Evolutionary conservation across 2,329 filamentous ascomycete genomes (phyloP).

Genomic region (Colletotrichum sp.): DNA sequence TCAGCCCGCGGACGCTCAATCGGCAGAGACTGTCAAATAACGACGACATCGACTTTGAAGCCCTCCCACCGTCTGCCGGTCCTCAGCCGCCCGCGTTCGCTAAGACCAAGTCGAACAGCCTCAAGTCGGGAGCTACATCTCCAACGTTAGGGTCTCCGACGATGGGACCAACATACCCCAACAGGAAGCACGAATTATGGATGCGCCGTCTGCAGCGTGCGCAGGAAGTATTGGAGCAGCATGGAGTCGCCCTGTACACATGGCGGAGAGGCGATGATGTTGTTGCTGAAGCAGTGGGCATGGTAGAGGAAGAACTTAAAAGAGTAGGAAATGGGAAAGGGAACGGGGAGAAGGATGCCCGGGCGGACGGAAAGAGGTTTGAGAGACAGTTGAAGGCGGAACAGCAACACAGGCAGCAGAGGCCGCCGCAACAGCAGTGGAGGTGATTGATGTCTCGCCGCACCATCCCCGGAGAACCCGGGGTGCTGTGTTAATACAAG

Average conservation of each 20-base stretch:
- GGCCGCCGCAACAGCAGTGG: slow-evolving; percentile 3
- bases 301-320: slow-evolving; percentile 63
- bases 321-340: slow-evolving; percentile 41
- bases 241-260: slow-evolving; percentile 72
- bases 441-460: neutral
- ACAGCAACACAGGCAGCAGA: slow-evolving; percentile 11
- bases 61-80: slow-evolving; percentile 37
- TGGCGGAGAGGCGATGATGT: slow-evolving; percentile 79
- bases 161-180: slow-evolving; percentile 41
- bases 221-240: slow-evolving; percentile 63
- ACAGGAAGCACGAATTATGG: slow-evolving; percentile 79
- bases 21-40: slow-evolving; percentile 38
- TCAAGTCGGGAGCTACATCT: slow-evolving; percentile 33
- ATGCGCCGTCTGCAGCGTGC: slow-evolving; percentile 69
- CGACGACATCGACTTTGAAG: slow-evolving; percentile 47
- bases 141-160: slow-evolving; percentile 38
- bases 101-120: slow-evolving; percentile 30
- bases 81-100: slow-evolving; percentile 23
- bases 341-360: slow-evolving; percentile 19
- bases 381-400: slow-evolving; percentile 20
- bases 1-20: slow-evolving; percentile 35
- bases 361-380: slow-evolving; percentile 22
- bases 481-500: neutral
- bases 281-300: slow-evolving; percentile 65
- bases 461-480: neutral